Conservation (phyloP, 768 basidiomycete genomes). For the Hygrocybe coccinea region DNA sequence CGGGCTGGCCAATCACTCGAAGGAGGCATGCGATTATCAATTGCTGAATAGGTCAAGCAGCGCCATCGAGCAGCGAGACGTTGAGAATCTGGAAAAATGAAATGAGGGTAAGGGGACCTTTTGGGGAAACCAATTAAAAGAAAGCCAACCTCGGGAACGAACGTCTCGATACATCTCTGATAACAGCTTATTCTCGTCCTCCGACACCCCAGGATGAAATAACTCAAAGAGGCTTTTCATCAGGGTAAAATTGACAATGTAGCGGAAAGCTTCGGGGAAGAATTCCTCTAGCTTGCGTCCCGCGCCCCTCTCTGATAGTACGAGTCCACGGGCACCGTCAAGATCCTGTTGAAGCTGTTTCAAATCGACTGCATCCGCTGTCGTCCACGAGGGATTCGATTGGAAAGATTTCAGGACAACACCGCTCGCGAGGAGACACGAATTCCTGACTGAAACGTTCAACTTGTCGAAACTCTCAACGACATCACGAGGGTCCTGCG, state of each 20-base stretch:
- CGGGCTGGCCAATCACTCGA: not conserved
- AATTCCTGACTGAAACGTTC: conserved; percentile 1
- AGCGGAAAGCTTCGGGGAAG: conserved; percentile 2
- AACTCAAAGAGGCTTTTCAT: not conserved
- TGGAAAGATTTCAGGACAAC: not conserved
- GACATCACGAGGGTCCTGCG: conserved; percentile 1
- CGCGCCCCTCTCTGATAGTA: not conserved
- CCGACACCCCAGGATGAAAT: not conserved
- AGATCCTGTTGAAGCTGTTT: not conserved
- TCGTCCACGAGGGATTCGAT: not conserved
- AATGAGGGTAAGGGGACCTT: not conserved
- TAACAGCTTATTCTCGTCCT: not conserved
- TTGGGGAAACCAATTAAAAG: no score
- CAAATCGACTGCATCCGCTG: not conserved
- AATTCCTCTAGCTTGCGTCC: not conserved
- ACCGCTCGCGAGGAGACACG: not conserved
- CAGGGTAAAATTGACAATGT: not conserved
- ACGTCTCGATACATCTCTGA: not conserved
- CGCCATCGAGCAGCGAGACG: conserved; percentile 4
- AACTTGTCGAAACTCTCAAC: not conserved
- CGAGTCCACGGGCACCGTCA: not conserved
- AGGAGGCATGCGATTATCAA: not conserved
- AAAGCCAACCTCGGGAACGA: not conserved
- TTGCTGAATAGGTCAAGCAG: conserved; percentile 3
- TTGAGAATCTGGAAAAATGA: not conserved